Evolutionary conservation across 129 eudicot species (phyloP), one percentile per base, ranked within the genome.

Genomic region (Rutidosis leptorrhynchoides): DNA sequence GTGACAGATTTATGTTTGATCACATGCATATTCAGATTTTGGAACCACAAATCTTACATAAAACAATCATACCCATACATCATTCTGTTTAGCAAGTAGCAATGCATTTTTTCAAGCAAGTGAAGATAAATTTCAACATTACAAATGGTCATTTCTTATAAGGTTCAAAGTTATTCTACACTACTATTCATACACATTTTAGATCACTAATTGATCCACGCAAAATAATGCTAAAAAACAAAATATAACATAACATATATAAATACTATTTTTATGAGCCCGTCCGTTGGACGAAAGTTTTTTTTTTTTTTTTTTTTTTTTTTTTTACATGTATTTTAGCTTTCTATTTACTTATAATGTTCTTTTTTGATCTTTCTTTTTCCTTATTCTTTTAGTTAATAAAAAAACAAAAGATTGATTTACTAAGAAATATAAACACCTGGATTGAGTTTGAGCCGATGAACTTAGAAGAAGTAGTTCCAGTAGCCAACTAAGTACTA

Each of bases 391-490:
- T 67, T 75, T 58, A 51, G 49, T 75, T 75, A 68, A 70, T 37
- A 60, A 70, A 75, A 49, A 58, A 60, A n/a, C n/a, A n/a, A n/a
- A 70, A 22, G 48, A 66, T 19, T 19, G 64, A 57, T 68, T 68
- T 75, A 75, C 59, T 72, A 72, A 78, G 79, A 48, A 74, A 58
- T 67, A 72, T 58, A 46, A 71, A 78, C 69, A 64, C 52, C 69
- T 60, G 73, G 67, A n/a, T n/a, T n/a, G n/a, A 61, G 21, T 40
- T 68, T 68, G 63, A 59, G n/a, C 8, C 35, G 59, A 33, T 62
- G 61, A 43, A 71, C 58, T 59, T 71, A 48, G 61, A 67, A 67
- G 58, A 35, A 42, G 71, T 27, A 51, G 43, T 54, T 64, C 29
- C 35, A 32, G 68, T 29, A 33, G 24, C 57, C 57, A 2, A 22